Base-by-base conservation (phyloP, 495 filamentous ascomycete species). In the Chaetomium cochliodes region DNA sequence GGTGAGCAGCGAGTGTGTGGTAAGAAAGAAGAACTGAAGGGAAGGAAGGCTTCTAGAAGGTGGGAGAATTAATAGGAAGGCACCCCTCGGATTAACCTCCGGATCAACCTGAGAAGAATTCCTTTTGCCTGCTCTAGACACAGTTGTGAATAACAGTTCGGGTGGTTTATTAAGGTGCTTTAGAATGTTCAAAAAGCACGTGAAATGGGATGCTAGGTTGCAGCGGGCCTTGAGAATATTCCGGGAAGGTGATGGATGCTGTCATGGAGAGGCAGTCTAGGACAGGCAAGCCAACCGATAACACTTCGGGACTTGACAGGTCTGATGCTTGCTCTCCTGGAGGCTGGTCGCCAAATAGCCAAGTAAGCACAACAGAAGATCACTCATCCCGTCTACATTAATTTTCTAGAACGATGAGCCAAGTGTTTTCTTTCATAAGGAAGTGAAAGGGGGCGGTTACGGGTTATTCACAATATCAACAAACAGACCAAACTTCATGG, bases 11-110 rank as follows among this genome's bases (percentile, higher is more conserved):
- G 46, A 4, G 54, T 44, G 42, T 33, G 8, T 59, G 46, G 58
- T 39, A 37, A 55, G 33, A 60, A 50, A 63, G 44, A 60, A 64
- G 63, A 51, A 37, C 3, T 33, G 30, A 12, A 37, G 5, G 33
- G 33, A 37, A 51, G 37, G 62, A 46, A 60, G 58, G 49, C 54
- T n/a, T n/a, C n/a, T n/a, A n/a, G 58, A 56, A 42, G 55, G 26
- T 37, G 62, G 46, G 28, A 55, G 26, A 42, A 53, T 42, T 62
- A 22, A 49, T 58, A 30, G 42, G 58, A 2, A 20, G 25, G 26
- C 53, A 44, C 50, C 33, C 46, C 20, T 37, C 37, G 25, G 20
- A 28, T 58, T 47, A 41, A n/a, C 12, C 22, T 42, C 5, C 20
- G n/a, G n/a, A n/a, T 2, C 42, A 6, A 49, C 2, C 39, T 28